These are phyloP conservation scores for Cynara cardunculus DNA, from an alignment of 129 eudicot species.

Conservation along the genomic window DNA sequence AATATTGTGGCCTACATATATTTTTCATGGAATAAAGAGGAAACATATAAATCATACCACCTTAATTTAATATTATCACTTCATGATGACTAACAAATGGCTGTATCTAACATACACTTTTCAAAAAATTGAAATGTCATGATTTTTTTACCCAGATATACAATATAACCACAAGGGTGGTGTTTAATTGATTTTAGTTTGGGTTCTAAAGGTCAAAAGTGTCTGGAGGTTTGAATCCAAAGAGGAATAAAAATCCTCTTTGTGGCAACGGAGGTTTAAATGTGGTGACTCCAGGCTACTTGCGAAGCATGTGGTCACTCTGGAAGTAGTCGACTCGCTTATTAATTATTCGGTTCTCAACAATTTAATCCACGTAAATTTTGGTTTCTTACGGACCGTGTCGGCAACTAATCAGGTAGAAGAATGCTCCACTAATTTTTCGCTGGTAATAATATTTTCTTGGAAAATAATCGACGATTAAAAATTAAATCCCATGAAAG, in stretches of 20 bases:
- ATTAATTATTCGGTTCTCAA: not conserved
- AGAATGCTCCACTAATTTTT: not conserved
- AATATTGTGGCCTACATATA: not conserved
- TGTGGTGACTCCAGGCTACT: too few species aligned
- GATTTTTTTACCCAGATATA: not conserved
- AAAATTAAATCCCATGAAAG: not conserved
- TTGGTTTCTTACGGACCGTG: not conserved
- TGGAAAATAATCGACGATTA: not conserved
- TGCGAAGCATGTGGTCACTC: too few species aligned
- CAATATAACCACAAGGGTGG: too few species aligned
- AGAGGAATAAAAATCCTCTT: too few species aligned
- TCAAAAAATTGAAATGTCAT: not conserved
- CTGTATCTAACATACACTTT: not conserved
- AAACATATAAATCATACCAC: not conserved
- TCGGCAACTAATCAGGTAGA: not conserved
- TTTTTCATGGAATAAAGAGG: not conserved
- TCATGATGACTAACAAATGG: not conserved
- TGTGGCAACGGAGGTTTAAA: too few species aligned
- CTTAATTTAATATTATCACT: not conserved
- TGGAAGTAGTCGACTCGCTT: too few species aligned
- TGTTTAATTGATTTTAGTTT: too few species aligned
- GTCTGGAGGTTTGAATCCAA: too few species aligned
- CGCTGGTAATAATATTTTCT: not conserved
- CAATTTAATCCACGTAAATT: not conserved
- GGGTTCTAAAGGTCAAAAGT: too few species aligned